Evolutionary conservation across 352 stramenopile species (phyloP).

Genomic region (Pythium insidiosum): DNA sequence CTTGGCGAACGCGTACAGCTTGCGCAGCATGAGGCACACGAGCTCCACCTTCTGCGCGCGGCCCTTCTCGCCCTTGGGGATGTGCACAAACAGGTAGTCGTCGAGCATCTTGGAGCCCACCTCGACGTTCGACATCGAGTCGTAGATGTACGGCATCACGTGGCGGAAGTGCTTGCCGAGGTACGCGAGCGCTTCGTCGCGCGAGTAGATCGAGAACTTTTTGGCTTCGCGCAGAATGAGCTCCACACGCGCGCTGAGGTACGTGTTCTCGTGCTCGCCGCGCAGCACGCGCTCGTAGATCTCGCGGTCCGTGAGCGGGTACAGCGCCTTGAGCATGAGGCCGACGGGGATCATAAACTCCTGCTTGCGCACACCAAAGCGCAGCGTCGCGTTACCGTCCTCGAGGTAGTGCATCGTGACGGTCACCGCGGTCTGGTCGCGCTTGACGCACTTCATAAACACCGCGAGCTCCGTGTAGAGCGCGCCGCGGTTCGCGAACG

Average conservation of each 20-base stretch:
- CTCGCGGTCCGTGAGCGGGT: constrained; percentile 88
- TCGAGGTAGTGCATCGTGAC: constrained; percentile 98
- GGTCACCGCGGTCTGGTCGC: constrained; percentile 94
- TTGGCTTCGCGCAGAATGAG: constrained; percentile 96
- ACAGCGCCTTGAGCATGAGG: constrained; percentile 96
- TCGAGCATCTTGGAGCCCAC: constrained; percentile 86
- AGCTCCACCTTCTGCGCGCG: constrained; percentile 90
- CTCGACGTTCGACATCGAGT: constrained; percentile 86
- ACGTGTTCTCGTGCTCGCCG: constrained; percentile 95
- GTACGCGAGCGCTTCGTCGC: constrained; percentile 89
- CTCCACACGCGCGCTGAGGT: constrained; percentile 94
- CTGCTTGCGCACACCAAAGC: constrained; percentile 96
- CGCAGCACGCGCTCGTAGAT: constrained; percentile 96
- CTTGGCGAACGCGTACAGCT: constrained; percentile 97
- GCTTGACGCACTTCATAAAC: constrained; percentile 94
- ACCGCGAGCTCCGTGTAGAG: constrained; percentile 97
- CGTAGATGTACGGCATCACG: constrained; percentile 80
- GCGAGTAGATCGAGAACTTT: constrained; percentile 87
- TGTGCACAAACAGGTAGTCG: constrained; percentile 97
- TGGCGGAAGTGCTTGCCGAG: constrained; percentile 95
- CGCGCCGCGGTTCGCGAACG: constrained; percentile 95
- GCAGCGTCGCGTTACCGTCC: constrained; percentile 94
- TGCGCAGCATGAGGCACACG: constrained; percentile 95
- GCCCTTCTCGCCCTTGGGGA: constrained; percentile 84
- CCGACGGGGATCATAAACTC: constrained; percentile 98